phyloP scores from a whole-genome alignment of 495 filamentous ascomycete genomes.

The Aspergillus campestris region DNA sequence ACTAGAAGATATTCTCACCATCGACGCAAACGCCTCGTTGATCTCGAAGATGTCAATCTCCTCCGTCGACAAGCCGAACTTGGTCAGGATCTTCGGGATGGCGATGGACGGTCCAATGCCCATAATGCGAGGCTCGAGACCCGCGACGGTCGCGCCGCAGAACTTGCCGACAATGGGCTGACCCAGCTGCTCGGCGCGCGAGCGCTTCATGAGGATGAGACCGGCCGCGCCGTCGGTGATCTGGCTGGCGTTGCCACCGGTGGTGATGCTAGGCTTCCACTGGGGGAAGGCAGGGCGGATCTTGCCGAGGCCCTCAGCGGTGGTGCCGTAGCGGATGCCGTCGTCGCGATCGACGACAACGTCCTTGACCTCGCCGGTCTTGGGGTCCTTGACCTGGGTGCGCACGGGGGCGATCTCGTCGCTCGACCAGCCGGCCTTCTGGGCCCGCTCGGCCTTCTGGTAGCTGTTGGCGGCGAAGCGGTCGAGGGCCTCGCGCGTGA shows the following conservation, averaged over 20 bases:
- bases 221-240: slow-evolving; percentile 93
- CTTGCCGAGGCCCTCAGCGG: slow-evolving; percentile 69
- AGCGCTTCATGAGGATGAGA: slow-evolving; percentile 87
- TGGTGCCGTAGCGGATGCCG: slow-evolving; percentile 84
- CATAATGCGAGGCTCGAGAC: slow-evolving; percentile 89
- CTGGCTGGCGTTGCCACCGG: slow-evolving; percentile 87
- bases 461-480: slow-evolving; percentile 76
- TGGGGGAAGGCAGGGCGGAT: slow-evolving; percentile 83
- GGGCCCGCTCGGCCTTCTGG: slow-evolving; percentile 76
- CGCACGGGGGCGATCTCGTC: slow-evolving; percentile 88
- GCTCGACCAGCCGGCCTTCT: slow-evolving; percentile 84
- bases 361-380: slow-evolving; percentile 67
- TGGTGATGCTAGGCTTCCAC: slow-evolving; percentile 75
- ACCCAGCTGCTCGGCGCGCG: slow-evolving; percentile 69
- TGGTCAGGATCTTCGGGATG: slow-evolving; percentile 83
- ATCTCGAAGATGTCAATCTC: slow-evolving; percentile 89
- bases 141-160: slow-evolving; percentile 78
- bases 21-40: slow-evolving; percentile 94
- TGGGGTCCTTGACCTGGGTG: slow-evolving; percentile 70
- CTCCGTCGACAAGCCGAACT: slow-evolving; percentile 65
- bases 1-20: slow-evolving; percentile 46
- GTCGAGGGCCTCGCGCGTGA: slow-evolving; percentile 70
- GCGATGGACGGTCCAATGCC: slow-evolving; percentile 88
- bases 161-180: slow-evolving; percentile 91
- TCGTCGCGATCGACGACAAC: slow-evolving; percentile 80